Conservation (phyloP, 768 basidiomycete species). For the Sistotremastrum suecicum region DNA sequence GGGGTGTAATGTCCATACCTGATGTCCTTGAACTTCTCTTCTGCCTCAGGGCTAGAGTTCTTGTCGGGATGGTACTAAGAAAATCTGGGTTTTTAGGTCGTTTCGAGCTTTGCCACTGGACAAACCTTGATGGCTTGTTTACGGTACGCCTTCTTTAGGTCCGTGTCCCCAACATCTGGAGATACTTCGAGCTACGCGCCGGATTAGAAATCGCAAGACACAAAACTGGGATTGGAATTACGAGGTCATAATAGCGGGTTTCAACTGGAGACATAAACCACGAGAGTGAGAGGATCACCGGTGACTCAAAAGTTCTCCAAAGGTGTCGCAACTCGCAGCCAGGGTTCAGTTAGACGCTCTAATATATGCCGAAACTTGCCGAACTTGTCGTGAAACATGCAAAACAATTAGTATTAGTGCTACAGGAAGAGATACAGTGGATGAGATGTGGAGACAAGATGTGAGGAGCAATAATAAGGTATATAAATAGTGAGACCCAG, state of each 20-base stretch:
- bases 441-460: conserved; percentile 19
- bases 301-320: conserved; percentile 3
- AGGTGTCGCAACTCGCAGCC: too few species aligned
- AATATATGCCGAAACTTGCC: too few species aligned
- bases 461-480: too few species aligned
- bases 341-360: too few species aligned
- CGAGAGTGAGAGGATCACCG: background rate
- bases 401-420: conserved; percentile 15
- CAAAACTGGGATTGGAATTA: conserved; percentile 14
- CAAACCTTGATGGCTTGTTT: conserved; percentile 86
- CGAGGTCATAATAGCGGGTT: conserved; percentile 80
- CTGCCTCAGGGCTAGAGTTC: conserved; percentile 84
- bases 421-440: conserved; percentile 6
- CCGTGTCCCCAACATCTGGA: conserved; percentile 61
- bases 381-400: too few species aligned
- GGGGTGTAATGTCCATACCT: conserved; percentile 33
- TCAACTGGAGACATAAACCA: conserved; percentile 69
- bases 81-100: background rate
- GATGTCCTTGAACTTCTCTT: conserved; percentile 94
- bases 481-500: too few species aligned
- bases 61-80: conserved; percentile 87
- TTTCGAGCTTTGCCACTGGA: conserved; percentile 6
- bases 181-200: conserved; percentile 47
- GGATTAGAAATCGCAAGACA: background rate
- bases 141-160: conserved; percentile 89